Conservation (phyloP, 306 rosid species). For the Acacia acuminata region DNA sequence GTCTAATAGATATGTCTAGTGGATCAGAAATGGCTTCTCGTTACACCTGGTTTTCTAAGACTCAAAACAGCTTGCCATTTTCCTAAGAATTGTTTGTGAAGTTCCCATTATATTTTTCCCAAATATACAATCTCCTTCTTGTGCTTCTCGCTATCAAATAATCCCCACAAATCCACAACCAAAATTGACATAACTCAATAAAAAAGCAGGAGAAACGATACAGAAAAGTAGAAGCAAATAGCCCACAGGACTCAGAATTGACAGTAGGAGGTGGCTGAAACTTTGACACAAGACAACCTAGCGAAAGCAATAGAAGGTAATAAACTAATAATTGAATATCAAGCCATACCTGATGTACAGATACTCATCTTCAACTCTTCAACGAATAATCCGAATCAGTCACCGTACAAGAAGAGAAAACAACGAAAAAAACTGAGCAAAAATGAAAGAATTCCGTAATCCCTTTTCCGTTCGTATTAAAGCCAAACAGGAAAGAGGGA, state of each 20-base stretch:
- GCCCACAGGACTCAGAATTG: slow-evolving; percentile 4
- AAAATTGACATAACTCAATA: neutral
- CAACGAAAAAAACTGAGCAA: slow-evolving; percentile 3
- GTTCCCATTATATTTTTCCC: no score
- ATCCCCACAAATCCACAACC: neutral
- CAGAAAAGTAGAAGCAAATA: neutral
- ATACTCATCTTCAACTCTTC: slow-evolving; percentile 10
- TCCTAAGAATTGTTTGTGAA: no score
- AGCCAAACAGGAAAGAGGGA: neutral
- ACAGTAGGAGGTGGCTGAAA: neutral
- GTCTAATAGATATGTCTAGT: no score
- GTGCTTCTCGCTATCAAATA: neutral
- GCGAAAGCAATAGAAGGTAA: neutral
- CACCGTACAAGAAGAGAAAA: slow-evolving; percentile 4
- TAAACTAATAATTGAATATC: slow-evolving; percentile 20
- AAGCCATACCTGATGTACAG: slow-evolving; percentile 50
- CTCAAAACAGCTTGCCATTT: no score
- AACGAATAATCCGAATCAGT: slow-evolving; percentile 38
- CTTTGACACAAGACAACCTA: neutral
- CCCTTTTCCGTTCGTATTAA: neutral
- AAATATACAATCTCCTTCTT: neutral
- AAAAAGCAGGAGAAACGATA: neutral
- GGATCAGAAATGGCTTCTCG: no score
- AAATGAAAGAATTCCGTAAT: neutral
- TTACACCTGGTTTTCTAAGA: no score